Percentiles rank a stretch among this genome's conserved stretches.
Evolutionary conservation across 148 eudicot species (phyloP).

Genomic region (Fagopyrum homotropicum): DNA sequence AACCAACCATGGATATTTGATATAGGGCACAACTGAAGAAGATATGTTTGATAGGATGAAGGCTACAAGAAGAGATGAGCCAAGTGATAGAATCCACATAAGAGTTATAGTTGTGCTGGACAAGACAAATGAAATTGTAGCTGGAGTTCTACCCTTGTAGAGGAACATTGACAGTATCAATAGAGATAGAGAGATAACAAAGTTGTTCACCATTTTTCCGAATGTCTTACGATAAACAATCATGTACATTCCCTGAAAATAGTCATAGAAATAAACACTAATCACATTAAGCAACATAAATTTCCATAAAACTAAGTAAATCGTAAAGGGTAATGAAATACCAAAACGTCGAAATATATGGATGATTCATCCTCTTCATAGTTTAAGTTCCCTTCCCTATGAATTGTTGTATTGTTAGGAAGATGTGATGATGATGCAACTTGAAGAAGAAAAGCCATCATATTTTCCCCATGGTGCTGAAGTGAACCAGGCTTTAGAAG

Average conservation of each 20-base stretch:
- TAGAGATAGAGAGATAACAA: slow-evolving; percentile 66
- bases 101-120: slow-evolving; percentile 56
- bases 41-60: slow-evolving; percentile 53
- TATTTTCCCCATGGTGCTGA: slow-evolving; percentile 98
- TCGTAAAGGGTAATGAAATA: slow-evolving; percentile 17
- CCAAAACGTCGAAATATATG: slow-evolving; percentile 89
- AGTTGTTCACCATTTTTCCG: slow-evolving; percentile 78
- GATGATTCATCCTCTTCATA: slow-evolving; percentile 35
- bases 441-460: slow-evolving; percentile 80
- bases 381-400: slow-evolving; percentile 23
- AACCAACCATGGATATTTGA: slow-evolving; percentile 69
- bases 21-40: slow-evolving; percentile 54
- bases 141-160: slow-evolving; percentile 70
- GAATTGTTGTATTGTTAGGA: slow-evolving; percentile 30
- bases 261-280: neutral
- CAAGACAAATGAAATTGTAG: slow-evolving; percentile 50
- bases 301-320: neutral
- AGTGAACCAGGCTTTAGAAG: slow-evolving; percentile 86
- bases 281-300: neutral
- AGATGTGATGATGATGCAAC: slow-evolving; percentile 58
- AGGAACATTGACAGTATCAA: slow-evolving; percentile 71
- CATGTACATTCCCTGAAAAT: slow-evolving; percentile 79
- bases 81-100: slow-evolving; percentile 74
- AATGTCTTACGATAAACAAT: slow-evolving; percentile 54
- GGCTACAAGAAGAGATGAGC: slow-evolving; percentile 57